Evolutionary conservation across 2,329 filamentous ascomycete genomes (phyloP).

Genomic region (Clonostachys rosea): DNA sequence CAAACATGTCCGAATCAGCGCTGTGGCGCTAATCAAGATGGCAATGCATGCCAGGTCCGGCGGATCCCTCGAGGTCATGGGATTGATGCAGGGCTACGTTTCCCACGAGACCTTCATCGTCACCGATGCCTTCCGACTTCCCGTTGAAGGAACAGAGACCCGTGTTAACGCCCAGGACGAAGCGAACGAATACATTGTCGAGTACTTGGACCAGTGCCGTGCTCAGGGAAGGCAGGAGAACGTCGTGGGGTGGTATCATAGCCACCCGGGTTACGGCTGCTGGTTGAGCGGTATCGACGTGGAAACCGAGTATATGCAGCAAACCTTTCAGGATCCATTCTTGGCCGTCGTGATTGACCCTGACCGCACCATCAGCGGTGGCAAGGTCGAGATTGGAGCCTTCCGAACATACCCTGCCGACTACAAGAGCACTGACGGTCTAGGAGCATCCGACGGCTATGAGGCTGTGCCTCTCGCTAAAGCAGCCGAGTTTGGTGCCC

Average conservation of each 20-base stretch:
- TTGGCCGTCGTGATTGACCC: conserved; percentile 95
- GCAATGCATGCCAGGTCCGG: conserved; percentile 98
- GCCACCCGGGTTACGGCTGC: conserved; percentile 94
- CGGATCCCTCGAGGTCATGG: conserved; percentile 92
- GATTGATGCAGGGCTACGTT: conserved; percentile 94
- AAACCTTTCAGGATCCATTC: conserved; percentile 84
- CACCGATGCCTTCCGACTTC: conserved; percentile 88
- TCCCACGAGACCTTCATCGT: conserved; percentile 82
- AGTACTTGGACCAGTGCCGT: conserved; percentile 73
- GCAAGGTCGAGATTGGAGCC: conserved; percentile 95
- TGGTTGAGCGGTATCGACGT: conserved; percentile 98
- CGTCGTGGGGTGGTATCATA: conserved; percentile 96
- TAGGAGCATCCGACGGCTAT: conserved; percentile 46
- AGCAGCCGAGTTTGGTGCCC: conserved; percentile 91
- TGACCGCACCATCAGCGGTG: conserved; percentile 88
- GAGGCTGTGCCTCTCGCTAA: conserved; percentile 87
- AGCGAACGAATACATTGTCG: conserved; percentile 94
- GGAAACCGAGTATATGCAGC: conserved; percentile 78
- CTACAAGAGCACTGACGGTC: conserved; percentile 41
- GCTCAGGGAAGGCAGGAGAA: conserved; percentile 81
- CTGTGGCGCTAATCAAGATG: conserved; percentile 95
- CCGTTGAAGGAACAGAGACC: conserved; percentile 97
- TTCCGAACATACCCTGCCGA: conserved; percentile 85
- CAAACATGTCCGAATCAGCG: conserved; percentile 88
- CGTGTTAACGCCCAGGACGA: conserved; percentile 94